A percentile compares a stretch with the other conserved stretches of the same genome.
Conservation (phyloP, 331 rosid genomes). For the Pyrus hybrid region DNA sequence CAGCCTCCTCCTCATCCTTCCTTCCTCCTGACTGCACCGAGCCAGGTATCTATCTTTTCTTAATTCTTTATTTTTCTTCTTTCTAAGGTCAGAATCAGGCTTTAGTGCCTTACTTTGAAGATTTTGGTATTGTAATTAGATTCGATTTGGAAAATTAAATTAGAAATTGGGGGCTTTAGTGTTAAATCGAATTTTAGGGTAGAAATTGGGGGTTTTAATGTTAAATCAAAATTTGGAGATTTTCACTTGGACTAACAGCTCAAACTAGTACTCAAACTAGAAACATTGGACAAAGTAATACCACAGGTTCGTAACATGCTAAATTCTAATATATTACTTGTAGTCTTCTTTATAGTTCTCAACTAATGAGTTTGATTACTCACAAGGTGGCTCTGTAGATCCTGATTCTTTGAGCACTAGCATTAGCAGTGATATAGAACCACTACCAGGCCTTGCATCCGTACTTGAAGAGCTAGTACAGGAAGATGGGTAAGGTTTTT, state of each 20-base stretch:
- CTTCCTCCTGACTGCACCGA: background rate
- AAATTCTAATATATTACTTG: background rate
- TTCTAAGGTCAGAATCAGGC: too few species aligned
- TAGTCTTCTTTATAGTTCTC: background rate
- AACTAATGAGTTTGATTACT: conserved; percentile 11
- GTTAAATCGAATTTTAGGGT: too few species aligned
- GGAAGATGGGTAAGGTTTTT: conserved; percentile 73
- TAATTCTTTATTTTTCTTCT: too few species aligned
- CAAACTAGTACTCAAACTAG: conserved; percentile 18
- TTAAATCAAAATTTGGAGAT: too few species aligned
- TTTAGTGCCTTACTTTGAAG: too few species aligned
- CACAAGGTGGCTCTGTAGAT: conserved; percentile 43
- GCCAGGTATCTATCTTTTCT: too few species aligned
- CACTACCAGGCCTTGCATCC: conserved; percentile 87
- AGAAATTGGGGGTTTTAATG: too few species aligned
- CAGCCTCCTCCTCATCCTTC: too few species aligned
- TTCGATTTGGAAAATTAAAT: too few species aligned
- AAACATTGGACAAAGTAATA: conserved; percentile 92
- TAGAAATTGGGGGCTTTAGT: conserved; percentile 1
- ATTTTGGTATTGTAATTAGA: too few species aligned
- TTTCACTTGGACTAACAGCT: too few species aligned
- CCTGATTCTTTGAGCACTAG: conserved; percentile 28
- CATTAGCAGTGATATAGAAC: conserved; percentile 37
- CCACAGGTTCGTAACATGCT: conserved; percentile 62
- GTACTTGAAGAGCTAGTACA: conserved; percentile 60